Evolutionary conservation across 2,329 filamentous ascomycete genomes (phyloP).

Genomic region (Fusarium scirpi): DNA sequence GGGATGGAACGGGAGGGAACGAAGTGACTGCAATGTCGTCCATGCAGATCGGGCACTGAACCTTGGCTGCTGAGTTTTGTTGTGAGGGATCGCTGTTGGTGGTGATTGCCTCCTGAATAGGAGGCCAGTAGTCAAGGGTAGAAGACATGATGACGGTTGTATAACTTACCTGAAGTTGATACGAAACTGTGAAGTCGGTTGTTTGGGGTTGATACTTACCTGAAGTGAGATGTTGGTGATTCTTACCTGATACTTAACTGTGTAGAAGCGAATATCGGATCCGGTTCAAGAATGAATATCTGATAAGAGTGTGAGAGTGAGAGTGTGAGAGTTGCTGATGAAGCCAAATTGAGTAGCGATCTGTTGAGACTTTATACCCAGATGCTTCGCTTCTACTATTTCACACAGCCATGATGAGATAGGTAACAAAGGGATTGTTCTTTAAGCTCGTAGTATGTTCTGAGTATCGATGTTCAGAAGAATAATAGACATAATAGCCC

Average conservation of each 20-base stretch:
- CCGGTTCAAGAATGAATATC: background rate
- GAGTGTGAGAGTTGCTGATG: too few relatives aligned
- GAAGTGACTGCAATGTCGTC: slow-evolving; percentile 20
- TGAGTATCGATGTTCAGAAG: background rate
- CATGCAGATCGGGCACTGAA: slow-evolving; percentile 36
- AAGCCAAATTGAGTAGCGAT: background rate
- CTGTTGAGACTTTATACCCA: slow-evolving; percentile 3
- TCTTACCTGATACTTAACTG: background rate
- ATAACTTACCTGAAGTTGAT: background rate
- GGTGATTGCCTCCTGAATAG: slow-evolving; percentile 14
- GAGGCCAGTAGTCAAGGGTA: slow-evolving; percentile 20
- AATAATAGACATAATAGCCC: background rate
- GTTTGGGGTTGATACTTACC: background rate
- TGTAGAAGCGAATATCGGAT: background rate
- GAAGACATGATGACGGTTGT: background rate
- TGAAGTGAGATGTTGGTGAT: background rate
- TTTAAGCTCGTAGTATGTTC: background rate
- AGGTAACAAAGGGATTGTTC: background rate
- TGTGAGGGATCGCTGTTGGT: background rate
- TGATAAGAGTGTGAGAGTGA: background rate
- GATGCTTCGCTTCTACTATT: background rate
- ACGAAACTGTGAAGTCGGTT: background rate
- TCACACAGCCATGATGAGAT: background rate
- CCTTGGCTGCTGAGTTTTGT: background rate
- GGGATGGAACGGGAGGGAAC: background rate